A percentile compares a stretch with the other conserved stretches of the same genome.
Evolutionary conservation across 1,139 yeast genomes (phyloP).

Genomic region (Protomyces inouyei): DNA sequence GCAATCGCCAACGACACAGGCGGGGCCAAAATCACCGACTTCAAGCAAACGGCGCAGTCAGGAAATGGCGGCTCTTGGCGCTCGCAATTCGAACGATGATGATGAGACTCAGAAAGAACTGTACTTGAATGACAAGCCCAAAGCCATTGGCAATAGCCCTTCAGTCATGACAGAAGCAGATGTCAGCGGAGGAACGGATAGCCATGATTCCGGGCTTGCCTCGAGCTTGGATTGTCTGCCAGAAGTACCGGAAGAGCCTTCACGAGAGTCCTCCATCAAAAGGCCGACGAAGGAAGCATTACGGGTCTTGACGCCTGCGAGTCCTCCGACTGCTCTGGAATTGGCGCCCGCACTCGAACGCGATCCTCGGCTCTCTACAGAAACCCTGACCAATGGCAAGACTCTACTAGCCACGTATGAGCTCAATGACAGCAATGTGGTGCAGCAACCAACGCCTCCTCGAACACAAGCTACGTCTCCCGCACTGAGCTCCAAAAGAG

Average conservation of each 20-base stretch:
- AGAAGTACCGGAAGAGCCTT: conserved; percentile 17
- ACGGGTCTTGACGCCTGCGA: background rate
- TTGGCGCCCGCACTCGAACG: conserved; percentile 11
- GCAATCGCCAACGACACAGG: background rate
- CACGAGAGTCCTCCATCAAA: conserved; percentile 19
- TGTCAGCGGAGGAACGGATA: background rate
- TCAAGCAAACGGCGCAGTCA: background rate
- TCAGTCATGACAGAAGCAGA: background rate
- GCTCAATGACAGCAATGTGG: background rate
- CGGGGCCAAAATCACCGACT: background rate
- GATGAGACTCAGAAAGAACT: conserved; percentile 4
- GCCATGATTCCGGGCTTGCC: conserved; percentile 17
- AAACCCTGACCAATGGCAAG: background rate
- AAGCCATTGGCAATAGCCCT: too few species aligned
- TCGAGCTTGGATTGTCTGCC: conserved; percentile 18
- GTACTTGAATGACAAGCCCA: too few species aligned
- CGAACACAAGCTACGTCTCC: background rate
- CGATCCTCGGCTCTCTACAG: background rate
- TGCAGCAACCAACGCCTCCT: background rate
- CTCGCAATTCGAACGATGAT: background rate
- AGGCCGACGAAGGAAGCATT: background rate
- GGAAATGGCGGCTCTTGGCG: background rate
- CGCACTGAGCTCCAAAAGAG: background rate
- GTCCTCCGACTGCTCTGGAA: background rate
- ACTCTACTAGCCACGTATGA: conserved; percentile 1